Base-by-base conservation (phyloP, 495 filamentous ascomycete genomes). In the Xylaria telfairii region DNA sequence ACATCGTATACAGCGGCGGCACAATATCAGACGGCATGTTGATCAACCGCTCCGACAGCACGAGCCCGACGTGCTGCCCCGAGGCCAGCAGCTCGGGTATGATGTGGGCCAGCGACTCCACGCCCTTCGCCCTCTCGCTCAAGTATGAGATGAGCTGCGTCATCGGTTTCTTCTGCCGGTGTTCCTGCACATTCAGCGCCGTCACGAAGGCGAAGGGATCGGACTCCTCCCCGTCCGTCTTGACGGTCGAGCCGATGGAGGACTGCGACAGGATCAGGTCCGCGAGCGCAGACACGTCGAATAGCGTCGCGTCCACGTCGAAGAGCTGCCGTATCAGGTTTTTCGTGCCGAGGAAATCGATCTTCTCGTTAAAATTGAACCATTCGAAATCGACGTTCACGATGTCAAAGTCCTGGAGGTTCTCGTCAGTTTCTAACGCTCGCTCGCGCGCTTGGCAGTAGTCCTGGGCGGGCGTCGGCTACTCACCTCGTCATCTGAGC, bases 301-400 rank as follows among this genome's bases (percentile, higher is more conserved):
- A 93, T 15, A 95, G 85, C 59, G 91, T 85, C 3, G 90, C 86
- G 81, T 98, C 96, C 26, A 90, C 87, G 81, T 98, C 96, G 81
- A 99, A 90, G n/a, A 99, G 88, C 79, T 98, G 96, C 34, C 94
- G 92, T 34, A 98, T 84, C 9, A 99, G 89, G 30, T 89, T 91
- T 80, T 97, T 97, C 72, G 97, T 84, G 42, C 96, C 96, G 81
- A 98, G 94, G 81, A 98, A 98, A 78, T 99, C 96, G 75, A 95
- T 87, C 21, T 91, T 87, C 6, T 92, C 85, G 74, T 97, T 92
- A 70, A 95, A 95, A 83, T 98, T 96, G 83, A 98, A 98, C 89
- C 92, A 97, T 82, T 98, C 96, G 80, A 99, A 99, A 59, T 98
- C 95, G 30, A 98, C 94, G 79, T 97, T 92, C 70, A 99, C 89